These are phyloP conservation scores for Kurtzmaniella quercitrusa DNA, from an alignment of 1,139 yeast species.

Conservation along the genomic window DNA sequence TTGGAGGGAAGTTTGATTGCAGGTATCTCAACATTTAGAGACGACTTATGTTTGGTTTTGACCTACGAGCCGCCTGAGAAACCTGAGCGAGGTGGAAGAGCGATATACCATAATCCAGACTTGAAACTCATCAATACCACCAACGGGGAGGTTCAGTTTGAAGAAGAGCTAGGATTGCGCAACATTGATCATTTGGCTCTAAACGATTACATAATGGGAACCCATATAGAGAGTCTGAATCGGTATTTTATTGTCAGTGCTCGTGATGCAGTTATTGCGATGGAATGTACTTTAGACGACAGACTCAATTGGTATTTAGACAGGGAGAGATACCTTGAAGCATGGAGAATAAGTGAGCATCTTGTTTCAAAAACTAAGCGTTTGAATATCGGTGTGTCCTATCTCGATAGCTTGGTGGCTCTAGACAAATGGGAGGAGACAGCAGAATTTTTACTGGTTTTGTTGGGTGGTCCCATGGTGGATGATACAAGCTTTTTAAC, in stretches of 20 bases:
- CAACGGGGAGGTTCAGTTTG: constrained; percentile 73
- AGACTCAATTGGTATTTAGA: constrained; percentile 69
- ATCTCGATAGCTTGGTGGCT: constrained; percentile 54
- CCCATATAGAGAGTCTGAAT: constrained; percentile 32
- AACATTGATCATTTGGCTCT: constrained; percentile 61
- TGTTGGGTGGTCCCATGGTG: constrained; percentile 33
- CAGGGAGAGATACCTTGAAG: constrained; percentile 52
- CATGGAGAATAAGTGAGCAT: constrained; percentile 72
- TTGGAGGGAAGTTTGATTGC: constrained; percentile 59
- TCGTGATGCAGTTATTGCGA: constrained; percentile 74
- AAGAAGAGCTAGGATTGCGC: constrained; percentile 72
- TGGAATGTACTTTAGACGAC: constrained; percentile 64
- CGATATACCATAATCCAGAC: constrained; percentile 54
- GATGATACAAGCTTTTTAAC: constrained; percentile 20
- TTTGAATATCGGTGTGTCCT: constrained; percentile 57
- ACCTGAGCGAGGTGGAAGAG: constrained; percentile 20
- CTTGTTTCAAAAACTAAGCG: constrained; percentile 50
- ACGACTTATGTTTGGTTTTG: constrained; percentile 58
- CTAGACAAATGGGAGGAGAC: constrained; percentile 56
- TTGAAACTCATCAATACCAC: constrained; percentile 60
- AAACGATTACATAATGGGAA: constrained; percentile 72
- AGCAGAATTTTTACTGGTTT: constrained; percentile 42
- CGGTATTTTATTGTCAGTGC: constrained; percentile 73
- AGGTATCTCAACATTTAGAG: constrained; percentile 74
- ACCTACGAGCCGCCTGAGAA: constrained; percentile 47